phyloP scores from a whole-genome alignment of 2,329 filamentous ascomycete species.

The Colletotrichum phormii region DNA sequence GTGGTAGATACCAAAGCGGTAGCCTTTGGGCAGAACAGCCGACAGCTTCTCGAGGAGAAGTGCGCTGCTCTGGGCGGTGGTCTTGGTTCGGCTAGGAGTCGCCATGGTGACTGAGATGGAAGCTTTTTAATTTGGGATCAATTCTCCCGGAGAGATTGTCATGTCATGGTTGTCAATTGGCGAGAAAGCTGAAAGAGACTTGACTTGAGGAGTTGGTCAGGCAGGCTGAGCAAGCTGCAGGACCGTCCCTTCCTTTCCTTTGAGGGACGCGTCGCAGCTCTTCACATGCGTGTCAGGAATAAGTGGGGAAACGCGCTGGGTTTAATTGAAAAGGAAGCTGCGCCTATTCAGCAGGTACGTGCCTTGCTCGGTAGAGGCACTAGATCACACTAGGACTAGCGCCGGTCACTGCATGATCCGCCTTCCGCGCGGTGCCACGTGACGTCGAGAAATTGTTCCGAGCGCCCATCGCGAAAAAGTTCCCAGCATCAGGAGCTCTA shows the following conservation, averaged over 20 bases:
- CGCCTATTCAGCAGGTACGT: not conserved
- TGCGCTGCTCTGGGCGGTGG: slow-evolving; percentile 42
- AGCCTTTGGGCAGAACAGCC: slow-evolving; percentile 63
- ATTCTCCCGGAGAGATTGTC: not conserved
- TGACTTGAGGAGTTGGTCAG: not conserved
- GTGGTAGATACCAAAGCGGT: slow-evolving; percentile 80
- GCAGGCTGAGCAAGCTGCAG: not conserved
- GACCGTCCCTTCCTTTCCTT: not conserved
- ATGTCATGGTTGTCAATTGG: slow-evolving; percentile 11
- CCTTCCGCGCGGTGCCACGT: slow-evolving; percentile 31
- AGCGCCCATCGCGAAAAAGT: slow-evolving; percentile 36
- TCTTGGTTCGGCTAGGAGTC: slow-evolving; percentile 21
- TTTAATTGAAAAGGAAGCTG: slow-evolving; percentile 4
- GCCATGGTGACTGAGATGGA: slow-evolving; percentile 40
- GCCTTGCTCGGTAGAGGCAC: not conserved
- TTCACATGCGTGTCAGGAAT: slow-evolving; percentile 26
- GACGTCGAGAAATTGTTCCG: slow-evolving; percentile 35
- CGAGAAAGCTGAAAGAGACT: not conserved
- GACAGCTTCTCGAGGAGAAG: slow-evolving; percentile 55
- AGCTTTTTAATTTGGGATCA: not conserved
- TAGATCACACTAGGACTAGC: not conserved
- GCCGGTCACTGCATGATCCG: slow-evolving; percentile 25
- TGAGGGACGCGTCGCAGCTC: slow-evolving; percentile 23
- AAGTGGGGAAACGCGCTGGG: slow-evolving; percentile 10
- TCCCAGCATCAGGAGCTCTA: slow-evolving; percentile 30